Percentiles rank a stretch among this genome's conserved stretches.
These are phyloP conservation scores for Leptodontidium sp. DNA, from an alignment of 2,329 filamentous ascomycete species.

Conservation along the genomic window DNA sequence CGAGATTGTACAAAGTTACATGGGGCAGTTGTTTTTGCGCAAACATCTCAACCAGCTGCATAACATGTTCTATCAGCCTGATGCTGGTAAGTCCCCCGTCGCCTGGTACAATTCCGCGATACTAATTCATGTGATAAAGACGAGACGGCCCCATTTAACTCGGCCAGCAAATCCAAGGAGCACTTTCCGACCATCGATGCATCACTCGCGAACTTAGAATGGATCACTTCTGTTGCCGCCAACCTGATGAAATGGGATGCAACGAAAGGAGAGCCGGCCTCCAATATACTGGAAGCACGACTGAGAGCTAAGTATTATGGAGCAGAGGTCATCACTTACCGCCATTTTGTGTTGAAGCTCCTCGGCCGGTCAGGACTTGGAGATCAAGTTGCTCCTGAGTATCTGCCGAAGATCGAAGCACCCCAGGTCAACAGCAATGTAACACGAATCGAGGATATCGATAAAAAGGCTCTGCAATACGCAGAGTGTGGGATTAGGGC, in stretches of 20 bases:
- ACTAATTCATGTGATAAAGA: slow-evolving; percentile 57
- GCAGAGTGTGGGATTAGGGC: slow-evolving; percentile 64
- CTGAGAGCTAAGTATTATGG: slow-evolving; percentile 96
- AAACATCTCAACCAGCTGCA: slow-evolving; percentile 72
- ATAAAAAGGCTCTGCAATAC: slow-evolving; percentile 58
- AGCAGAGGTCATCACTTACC: slow-evolving; percentile 86
- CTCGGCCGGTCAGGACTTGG: slow-evolving; percentile 49
- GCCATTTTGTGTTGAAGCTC: slow-evolving; percentile 73
- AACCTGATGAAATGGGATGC: slow-evolving; percentile 50
- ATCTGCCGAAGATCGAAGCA: slow-evolving; percentile 38
- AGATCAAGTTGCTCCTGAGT: slow-evolving; percentile 36
- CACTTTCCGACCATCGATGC: slow-evolving; percentile 58
- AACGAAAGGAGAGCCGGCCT: slow-evolving; percentile 67
- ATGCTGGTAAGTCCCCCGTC: slow-evolving; percentile 42
- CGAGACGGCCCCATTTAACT: slow-evolving; percentile 43
- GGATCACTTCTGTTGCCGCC: slow-evolving; percentile 55
- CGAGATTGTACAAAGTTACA: slow-evolving; percentile 65
- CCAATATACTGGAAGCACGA: slow-evolving; percentile 81
- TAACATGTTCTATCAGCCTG: slow-evolving; percentile 47
- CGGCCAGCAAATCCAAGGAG: slow-evolving; percentile 28
- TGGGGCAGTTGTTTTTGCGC: slow-evolving; percentile 69
- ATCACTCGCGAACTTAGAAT: slow-evolving; percentile 52
- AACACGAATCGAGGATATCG: slow-evolving; percentile 49
- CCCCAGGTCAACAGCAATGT: slow-evolving; percentile 51
- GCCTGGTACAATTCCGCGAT: slow-evolving; percentile 37